These are phyloP conservation scores for Mycena metata DNA, from an alignment of 768 basidiomycete species.

Conservation along the genomic window DNA sequence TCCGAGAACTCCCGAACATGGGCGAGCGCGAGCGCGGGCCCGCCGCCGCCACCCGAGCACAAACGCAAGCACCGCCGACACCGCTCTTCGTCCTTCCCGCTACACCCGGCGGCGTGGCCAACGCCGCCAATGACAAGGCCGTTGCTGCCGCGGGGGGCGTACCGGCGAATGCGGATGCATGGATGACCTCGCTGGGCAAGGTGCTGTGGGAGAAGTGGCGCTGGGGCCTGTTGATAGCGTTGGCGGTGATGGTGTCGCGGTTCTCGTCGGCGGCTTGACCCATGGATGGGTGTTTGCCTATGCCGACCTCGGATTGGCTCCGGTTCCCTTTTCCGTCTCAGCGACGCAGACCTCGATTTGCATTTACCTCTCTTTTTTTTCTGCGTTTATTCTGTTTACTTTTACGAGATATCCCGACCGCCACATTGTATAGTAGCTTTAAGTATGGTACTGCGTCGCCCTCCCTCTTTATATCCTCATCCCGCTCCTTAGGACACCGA, in stretches of 20 bases:
- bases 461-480: not conserved
- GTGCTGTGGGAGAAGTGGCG: conserved; percentile 89
- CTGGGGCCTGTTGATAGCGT: conserved; percentile 82
- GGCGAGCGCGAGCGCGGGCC: conserved; percentile 75
- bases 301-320: too few species aligned
- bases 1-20: conserved; percentile 93
- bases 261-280: conserved; percentile 65
- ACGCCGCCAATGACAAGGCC: conserved; percentile 34
- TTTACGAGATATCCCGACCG: not conserved
- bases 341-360: too few species aligned
- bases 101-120: conserved; percentile 12
- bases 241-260: conserved; percentile 84
- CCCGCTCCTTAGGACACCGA: not conserved
- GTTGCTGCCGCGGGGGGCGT: conserved; percentile 30
- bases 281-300: too few species aligned
- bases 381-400: not conserved
- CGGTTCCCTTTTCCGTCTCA: too few species aligned
- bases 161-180: conserved; percentile 52
- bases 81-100: conserved; percentile 24
- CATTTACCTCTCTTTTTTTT: not conserved
- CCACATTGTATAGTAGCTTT: conserved; percentile 8
- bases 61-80: conserved; percentile 30
- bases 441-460: conserved; percentile 9
- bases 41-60: conserved; percentile 41
- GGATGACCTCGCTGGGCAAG: conserved; percentile 73